Evolutionary conservation across 345 rosid species (phyloP).

Genomic region (Geranium brycei): DNA sequence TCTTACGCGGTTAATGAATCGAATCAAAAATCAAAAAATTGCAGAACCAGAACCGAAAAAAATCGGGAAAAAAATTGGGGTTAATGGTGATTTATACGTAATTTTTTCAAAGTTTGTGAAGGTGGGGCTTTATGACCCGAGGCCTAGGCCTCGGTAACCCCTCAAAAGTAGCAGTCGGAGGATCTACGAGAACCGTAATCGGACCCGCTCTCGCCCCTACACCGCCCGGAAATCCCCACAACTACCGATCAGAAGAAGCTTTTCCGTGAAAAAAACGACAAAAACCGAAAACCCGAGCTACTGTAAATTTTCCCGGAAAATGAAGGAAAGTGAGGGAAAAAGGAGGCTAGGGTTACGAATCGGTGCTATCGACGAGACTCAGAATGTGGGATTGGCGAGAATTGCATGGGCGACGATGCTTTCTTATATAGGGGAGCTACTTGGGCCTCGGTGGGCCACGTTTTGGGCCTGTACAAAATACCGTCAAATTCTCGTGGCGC

Average conservation of each 20-base stretch:
- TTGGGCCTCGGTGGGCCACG: conserved; percentile 12
- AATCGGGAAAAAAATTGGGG: too few relatives aligned
- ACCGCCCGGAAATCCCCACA: conserved; percentile 9
- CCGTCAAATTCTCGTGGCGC: conserved; percentile 11
- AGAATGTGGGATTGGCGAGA: conserved; percentile 39
- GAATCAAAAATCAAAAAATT: background rate
- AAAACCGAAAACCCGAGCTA: too few relatives aligned
- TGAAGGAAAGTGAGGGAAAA: conserved; percentile 16
- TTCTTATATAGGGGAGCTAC: conserved; percentile 32
- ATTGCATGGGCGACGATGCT: conserved; percentile 25
- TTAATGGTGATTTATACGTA: background rate
- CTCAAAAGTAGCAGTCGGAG: conserved; percentile 75
- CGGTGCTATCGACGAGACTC: background rate
- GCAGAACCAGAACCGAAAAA: background rate
- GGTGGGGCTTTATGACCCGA: conserved; percentile 91
- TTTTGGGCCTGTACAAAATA: conserved; percentile 8
- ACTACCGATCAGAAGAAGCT: background rate
- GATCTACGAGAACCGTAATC: conserved; percentile 24
- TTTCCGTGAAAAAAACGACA: too few relatives aligned
- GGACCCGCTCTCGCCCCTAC: conserved; percentile 10
- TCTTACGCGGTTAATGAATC: conserved; percentile 11
- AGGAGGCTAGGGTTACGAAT: conserved; percentile 5
- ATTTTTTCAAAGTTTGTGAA: conserved; percentile 22
- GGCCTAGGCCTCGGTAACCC: conserved; percentile 99
- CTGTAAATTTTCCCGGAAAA: conserved; percentile 1